Evolutionary conservation across 306 rosid genomes (phyloP), one percentile per base, ranked within the genome.

Genomic region (Trifolium fragiferum): DNA sequence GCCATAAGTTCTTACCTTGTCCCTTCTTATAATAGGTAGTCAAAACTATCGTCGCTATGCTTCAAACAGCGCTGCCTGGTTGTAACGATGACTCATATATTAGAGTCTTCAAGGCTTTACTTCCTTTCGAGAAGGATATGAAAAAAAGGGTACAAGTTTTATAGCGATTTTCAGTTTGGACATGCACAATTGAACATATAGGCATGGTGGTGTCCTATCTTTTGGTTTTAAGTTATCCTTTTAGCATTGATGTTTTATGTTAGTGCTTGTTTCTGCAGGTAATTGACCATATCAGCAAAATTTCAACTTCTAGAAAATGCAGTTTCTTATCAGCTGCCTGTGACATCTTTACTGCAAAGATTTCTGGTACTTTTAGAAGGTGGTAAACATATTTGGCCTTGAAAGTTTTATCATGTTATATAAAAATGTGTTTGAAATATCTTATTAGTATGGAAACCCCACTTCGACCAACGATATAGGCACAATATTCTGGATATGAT

Each of bases 321-420:
- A 84, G 89, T 80, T 90, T 90, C 83, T 59, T 94, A 72, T 80
- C 85, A 68, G 91, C 96, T 79, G 95, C 98, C 6, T 2, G 79
- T 37, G 98, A 91, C 80, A 88, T 94, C 82, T 90, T 94, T 75
- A 76, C 70, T 70, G 92, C 96, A 66, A 94, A 94, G 90, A 44
- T 94, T 84, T 94, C 98, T 33, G 98, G 98, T 71, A 88, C 92
- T 84, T 88, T 88, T 70, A 91, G 86, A 81, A 94, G 97, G 98
- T 68, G 15, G 82, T 69, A 35, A 21, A 23, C 18, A 57, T 15
- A 60, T 71, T 78, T 40, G 35, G 46, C 15, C 70, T 2, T 53
- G 37, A 10, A 66, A 43, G 46, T 72, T 20, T 72, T 60, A 20
- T 71, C 25, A 38, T 68, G 66, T 35, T 63, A 53, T 68, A 59